Conservation (phyloP, 768 basidiomycete species). For the Trametes cinnabarina region DNA sequence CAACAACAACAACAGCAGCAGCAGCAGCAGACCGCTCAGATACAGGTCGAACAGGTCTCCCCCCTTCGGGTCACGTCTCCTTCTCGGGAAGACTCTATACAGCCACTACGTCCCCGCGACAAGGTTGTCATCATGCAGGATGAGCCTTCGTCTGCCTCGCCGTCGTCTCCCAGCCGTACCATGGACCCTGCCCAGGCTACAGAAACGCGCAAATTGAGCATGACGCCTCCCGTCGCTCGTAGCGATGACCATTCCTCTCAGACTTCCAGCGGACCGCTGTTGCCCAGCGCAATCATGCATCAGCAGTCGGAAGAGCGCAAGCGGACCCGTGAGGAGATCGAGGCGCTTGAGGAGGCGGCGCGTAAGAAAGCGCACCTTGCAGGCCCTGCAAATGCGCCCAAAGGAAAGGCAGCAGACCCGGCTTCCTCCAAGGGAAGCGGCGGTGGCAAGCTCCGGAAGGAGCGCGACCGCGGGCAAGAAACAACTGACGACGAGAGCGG, state of each 20-base stretch:
- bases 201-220: constrained; percentile 76
- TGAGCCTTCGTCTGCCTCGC: constrained; percentile 27
- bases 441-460: constrained; percentile 44
- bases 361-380: constrained; percentile 45
- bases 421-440: constrained; percentile 4
- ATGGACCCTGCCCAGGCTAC: constrained; percentile 67
- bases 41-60: constrained; percentile 25
- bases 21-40: constrained; percentile 12
- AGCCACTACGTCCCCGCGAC: constrained; percentile 47
- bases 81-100: constrained; percentile 30
- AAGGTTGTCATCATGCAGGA: constrained; percentile 34
- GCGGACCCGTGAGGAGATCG: constrained; percentile 49
- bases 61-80: constrained; percentile 28
- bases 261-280: constrained; percentile 25
- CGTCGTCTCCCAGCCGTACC: constrained; percentile 30
- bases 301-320: constrained; percentile 55
- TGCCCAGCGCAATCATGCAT: constrained; percentile 41
- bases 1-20: constrained; percentile 22
- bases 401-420: constrained; percentile 7
- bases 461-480: constrained; percentile 33
- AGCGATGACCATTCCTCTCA: constrained; percentile 37
- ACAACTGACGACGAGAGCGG: constrained; percentile 41
- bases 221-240: constrained; percentile 76
- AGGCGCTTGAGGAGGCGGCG: constrained; percentile 43
- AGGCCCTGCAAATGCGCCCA: constrained; percentile 1